Conservation (phyloP, 2,329 filamentous ascomycete genomes). For the Calonectria fujianensis region DNA sequence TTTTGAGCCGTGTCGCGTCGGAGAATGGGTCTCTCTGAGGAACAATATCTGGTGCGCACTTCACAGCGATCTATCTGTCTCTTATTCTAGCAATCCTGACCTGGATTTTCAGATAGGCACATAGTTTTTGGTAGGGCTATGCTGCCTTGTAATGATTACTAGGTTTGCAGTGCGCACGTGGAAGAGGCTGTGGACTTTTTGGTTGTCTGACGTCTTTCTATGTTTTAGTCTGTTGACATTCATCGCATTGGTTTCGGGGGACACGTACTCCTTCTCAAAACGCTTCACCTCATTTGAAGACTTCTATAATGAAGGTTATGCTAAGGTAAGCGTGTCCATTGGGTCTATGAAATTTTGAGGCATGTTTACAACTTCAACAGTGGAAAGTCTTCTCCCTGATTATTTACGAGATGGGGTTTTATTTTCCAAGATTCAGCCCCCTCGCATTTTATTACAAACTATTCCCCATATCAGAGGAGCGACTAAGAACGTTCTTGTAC, state of each 20-base stretch:
- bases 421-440: not conserved
- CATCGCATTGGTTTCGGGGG: conserved; percentile 1
- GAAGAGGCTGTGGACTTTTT: not conserved
- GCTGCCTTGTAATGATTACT: not conserved
- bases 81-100: no score
- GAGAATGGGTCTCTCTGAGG: not conserved
- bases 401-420: not conserved
- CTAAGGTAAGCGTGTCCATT: not conserved
- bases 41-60: not conserved
- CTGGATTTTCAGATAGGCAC: not conserved
- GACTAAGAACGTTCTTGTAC: not conserved
- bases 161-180: conserved; percentile 6
- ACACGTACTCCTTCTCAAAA: not conserved
- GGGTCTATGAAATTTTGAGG: no score
- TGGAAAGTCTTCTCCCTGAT: not conserved
- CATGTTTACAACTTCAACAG: not conserved
- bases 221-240: not conserved
- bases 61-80: no score
- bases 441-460: conserved; percentile 8
- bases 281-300: not conserved
- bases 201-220: conserved; percentile 3
- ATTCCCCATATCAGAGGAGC: not conserved
- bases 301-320: not conserved
- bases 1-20: no score
- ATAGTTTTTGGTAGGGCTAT: not conserved